Evolutionary conservation across 176 grass and related monocot genomes (phyloP).

Genomic region (Triticum timopheevii): DNA sequence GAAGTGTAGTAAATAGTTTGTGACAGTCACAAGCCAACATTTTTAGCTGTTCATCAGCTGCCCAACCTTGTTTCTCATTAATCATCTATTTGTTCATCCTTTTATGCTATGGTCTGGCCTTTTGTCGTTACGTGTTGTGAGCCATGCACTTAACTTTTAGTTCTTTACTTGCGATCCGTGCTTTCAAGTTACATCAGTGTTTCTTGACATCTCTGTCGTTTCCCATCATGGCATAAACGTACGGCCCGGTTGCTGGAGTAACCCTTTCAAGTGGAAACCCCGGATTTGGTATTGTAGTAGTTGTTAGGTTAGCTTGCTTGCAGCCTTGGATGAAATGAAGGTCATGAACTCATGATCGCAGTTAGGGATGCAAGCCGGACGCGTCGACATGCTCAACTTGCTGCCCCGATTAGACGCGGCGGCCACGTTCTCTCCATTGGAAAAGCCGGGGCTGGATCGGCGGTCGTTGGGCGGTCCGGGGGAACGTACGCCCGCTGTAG

Average conservation of each 20-base stretch:
- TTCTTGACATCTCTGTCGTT: not conserved
- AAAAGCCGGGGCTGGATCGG: not conserved
- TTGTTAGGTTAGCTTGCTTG: not conserved
- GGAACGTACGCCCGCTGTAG: not conserved
- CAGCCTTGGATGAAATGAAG: not conserved
- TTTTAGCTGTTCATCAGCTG: not conserved
- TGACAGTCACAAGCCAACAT: not conserved
- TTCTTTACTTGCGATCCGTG: not conserved
- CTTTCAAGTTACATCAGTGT: not conserved
- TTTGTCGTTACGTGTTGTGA: not conserved
- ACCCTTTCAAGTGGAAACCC: not conserved
- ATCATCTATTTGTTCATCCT: not conserved
- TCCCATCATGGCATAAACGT: not conserved
- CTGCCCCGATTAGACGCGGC: not conserved
- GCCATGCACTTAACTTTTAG: not conserved
- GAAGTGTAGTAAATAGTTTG: no score
- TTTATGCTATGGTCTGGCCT: not conserved
- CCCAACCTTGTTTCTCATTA: no score
- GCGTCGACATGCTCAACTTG: not conserved
- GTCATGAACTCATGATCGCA: not conserved
- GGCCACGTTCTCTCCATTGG: no score
- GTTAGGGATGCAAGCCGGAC: not conserved
- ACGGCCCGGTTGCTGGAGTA: not conserved
- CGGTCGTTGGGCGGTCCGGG: not conserved
- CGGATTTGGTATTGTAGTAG: not conserved